Evolutionary conservation across 257 asterid genomes (phyloP), one percentile per base, ranked within the genome.

Genomic region (Echites panduratus): DNA sequence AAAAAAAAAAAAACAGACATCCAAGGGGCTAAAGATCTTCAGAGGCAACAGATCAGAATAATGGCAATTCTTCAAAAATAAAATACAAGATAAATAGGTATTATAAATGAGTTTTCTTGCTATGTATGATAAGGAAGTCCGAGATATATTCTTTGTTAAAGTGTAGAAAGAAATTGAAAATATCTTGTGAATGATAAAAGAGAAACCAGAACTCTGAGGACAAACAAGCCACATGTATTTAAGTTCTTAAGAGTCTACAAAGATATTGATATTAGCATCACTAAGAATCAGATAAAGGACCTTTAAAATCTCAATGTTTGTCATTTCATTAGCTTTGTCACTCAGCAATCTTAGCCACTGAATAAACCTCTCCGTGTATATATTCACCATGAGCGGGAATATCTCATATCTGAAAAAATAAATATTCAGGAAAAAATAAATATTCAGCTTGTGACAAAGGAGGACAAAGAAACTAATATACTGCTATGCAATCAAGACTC

Each of bases 301-400:
- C 99, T 95, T 95, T 74, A 95, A 79, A 81, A 95, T 95, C 82
- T 95, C 99, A 75, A 91, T 88, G 77, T 90, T 95, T 61, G 96
- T 87, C 82, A 95, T 79, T 52, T 90, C 89, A 85, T 86, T 89
- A 68, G 97, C 99, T 82, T 87, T 87, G 79, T 90, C 98, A 84
- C 98, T 95, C 77, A 95, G 95, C 73, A 88, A 85, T 84, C 99
- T 84, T 79, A 95, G 84, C 99, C 99, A 95, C 77, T 91, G 99
- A 82, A 87, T 90, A 82, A 88, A 91, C 81, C 99, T 93, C 92
- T 95, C 99, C 0, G 98, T 95, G 80, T 95, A 95, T 78, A 95
- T 90, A 80, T 95, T 95, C 38, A 95, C 99, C 98, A 95, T 83
- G 80, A 95, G 96, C 89, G 92, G 99, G 90, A 95, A 95, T 80